Base-by-base conservation (phyloP, 805 yeast species). In the Jamesozyma lodderae region DNA sequence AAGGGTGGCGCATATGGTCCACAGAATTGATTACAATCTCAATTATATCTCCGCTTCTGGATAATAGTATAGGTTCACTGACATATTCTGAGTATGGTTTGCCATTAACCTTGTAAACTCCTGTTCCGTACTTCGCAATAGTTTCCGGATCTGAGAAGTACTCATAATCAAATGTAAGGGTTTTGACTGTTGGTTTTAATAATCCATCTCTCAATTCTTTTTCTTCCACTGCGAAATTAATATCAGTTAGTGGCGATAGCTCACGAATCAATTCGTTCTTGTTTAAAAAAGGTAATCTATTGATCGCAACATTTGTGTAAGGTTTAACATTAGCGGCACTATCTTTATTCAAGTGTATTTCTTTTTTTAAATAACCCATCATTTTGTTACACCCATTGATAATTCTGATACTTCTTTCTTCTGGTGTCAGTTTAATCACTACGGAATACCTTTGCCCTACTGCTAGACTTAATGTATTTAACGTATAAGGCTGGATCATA, bases 401-500 rank as follows among this genome's bases (percentile, higher is more conserved):
- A 37, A 79, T 60, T 25, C 38, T 41, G 4, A 48, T 13, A 4
- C 26, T 33, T 3, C 37, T 26, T 42, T 21, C 52, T 45, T 74
- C 66, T 59, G 31, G 61, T 55, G 49, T 57, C 44, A 85, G 69
- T 24, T 63, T 69, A 18, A 84, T 51, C 35, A 82, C 56, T 1
- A 81, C 76, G 9, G 84, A 72, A 52, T 77, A 75, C 48, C 95
- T 66, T 62, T 86, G 95, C 3, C 90, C 95, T 5, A 80, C 86
- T 0, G 87, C 75, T 22, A 76, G 41, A 41, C 68, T 65, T n/a
- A 76, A 40, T 26, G 75, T 64, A 14, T 66, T 69, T 2, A 72
- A 68, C 26, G 60, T 63, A 41, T 57, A 59, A 14, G 76, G 76
- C 39, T 72, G 68, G 2, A 76, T 73, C 35, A 67, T 57, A 10